These are phyloP conservation scores for Isabelozyma heimii DNA, from an alignment of 805 yeast species.

Conservation along the genomic window DNA sequence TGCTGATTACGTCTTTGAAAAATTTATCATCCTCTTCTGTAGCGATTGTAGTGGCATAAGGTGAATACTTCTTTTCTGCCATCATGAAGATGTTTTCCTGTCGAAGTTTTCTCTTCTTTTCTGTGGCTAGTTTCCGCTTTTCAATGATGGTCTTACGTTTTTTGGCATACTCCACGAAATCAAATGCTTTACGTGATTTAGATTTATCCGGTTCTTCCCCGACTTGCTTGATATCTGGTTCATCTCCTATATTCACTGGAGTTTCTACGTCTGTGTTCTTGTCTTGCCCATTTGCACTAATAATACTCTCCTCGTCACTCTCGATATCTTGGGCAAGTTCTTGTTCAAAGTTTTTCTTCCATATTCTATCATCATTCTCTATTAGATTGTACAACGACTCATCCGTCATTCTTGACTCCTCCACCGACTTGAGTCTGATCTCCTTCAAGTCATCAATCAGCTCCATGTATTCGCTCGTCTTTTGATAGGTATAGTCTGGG, in stretches of 20 bases:
- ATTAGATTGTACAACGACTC: conserved; percentile 65
- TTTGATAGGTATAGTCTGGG: conserved; percentile 87
- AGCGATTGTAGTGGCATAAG: conserved; percentile 26
- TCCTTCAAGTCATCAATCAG: conserved; percentile 67
- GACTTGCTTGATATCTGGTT: neutral
- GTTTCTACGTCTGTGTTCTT: conserved; percentile 5
- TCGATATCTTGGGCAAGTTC: conserved; percentile 18
- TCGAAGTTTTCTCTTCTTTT: conserved; percentile 16
- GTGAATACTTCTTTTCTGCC: conserved; percentile 38
- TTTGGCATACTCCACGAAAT: conserved; percentile 56
- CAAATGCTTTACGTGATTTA: conserved; percentile 29
- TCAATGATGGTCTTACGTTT: conserved; percentile 41
- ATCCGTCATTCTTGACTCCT: conserved; percentile 81
- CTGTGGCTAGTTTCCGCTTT: conserved; percentile 19
- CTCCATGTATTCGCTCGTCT: conserved; percentile 66
- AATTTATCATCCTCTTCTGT: conserved; percentile 18
- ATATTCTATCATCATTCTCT: conserved; percentile 32
- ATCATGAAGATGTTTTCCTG: conserved; percentile 29
- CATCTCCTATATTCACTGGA: conserved; percentile 3
- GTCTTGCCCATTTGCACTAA: conserved; percentile 13
- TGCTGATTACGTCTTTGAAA: conserved; percentile 18
- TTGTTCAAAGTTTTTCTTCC: conserved; percentile 25
- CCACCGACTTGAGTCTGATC: conserved; percentile 68
- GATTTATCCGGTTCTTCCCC: conserved; percentile 3
- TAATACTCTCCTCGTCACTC: conserved; percentile 15